Percentiles rank a stretch among this genome's conserved stretches.
These are phyloP conservation scores for Chrysopogon serrulatus DNA, from an alignment of 176 grass and related monocot species.

Conservation along the genomic window DNA sequence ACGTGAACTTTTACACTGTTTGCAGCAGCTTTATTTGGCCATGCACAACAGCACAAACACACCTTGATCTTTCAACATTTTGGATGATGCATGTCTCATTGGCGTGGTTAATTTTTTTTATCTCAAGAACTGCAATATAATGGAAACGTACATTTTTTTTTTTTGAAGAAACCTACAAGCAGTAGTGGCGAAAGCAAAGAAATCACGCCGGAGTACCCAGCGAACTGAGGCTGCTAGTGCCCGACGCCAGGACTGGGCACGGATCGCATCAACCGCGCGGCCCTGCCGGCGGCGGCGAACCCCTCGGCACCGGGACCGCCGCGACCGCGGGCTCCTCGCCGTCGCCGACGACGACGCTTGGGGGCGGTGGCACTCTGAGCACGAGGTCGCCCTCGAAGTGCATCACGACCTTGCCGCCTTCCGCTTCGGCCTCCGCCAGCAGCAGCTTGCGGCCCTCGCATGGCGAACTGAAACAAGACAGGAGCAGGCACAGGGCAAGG, in stretches of 20 bases:
- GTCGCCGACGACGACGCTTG: neutral
- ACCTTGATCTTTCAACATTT: neutral
- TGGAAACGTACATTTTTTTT: too few relatives aligned
- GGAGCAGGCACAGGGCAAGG: slow-evolving; percentile 30
- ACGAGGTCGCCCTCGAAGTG: slow-evolving; percentile 28
- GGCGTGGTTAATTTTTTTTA: neutral
- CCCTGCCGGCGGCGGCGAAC: neutral
- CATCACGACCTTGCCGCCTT: slow-evolving; percentile 8
- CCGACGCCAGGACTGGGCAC: slow-evolving; percentile 69
- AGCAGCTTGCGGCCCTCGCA: slow-evolving; percentile 39
- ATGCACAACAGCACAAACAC: neutral
- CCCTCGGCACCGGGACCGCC: neutral
- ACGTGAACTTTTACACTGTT: too few relatives aligned
- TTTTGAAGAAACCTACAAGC: neutral
- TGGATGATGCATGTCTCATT: neutral
- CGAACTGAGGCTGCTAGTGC: slow-evolving; percentile 20
- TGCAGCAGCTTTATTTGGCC: too few relatives aligned
- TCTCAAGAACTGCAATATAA: neutral
- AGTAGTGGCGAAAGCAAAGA: neutral
- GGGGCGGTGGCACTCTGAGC: neutral
- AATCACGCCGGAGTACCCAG: neutral
- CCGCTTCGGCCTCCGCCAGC: neutral
- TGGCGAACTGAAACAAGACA: neutral
- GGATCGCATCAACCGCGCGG: slow-evolving; percentile 37
- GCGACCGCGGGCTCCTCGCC: neutral